Percentiles rank a stretch among this genome's conserved stretches.
These are phyloP conservation scores for Globisporangium megalacanthum DNA, from an alignment of 352 stramenopile species.

Conservation along the genomic window DNA sequence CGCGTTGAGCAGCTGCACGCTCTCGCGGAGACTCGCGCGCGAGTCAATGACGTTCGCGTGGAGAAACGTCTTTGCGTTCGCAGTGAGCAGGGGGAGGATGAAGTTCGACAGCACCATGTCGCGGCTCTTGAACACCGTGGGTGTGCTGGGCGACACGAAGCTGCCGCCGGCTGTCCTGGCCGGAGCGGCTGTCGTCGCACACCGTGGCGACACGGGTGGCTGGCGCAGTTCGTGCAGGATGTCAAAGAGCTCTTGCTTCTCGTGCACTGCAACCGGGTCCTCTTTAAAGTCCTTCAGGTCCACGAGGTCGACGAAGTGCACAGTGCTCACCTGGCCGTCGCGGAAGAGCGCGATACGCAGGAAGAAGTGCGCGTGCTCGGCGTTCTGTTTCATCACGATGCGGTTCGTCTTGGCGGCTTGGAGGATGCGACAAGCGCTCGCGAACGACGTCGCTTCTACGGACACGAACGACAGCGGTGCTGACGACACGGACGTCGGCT, in stretches of 20 bases:
- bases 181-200: neutral
- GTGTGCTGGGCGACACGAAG: neutral
- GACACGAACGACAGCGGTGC: constrained; percentile 39
- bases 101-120: constrained; percentile 53
- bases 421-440: constrained; percentile 41
- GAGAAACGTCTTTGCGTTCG: constrained; percentile 57
- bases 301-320: constrained; percentile 58
- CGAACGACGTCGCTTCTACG: constrained; percentile 40
- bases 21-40: constrained; percentile 51
- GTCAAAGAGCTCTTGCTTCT: constrained; percentile 60
- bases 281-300: constrained; percentile 62
- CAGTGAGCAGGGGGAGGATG: constrained; percentile 48
- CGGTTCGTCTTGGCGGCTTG: constrained; percentile 71
- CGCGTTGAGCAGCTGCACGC: constrained; percentile 56
- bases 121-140: constrained; percentile 4
- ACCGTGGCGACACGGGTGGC: constrained; percentile 10
- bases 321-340: constrained; percentile 51
- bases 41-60: constrained; percentile 72
- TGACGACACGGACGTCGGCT: neutral
- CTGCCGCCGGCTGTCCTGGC: neutral
- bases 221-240: constrained; percentile 45
- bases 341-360: constrained; percentile 59
- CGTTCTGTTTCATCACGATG: constrained; percentile 62
- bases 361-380: constrained; percentile 64
- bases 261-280: constrained; percentile 29